These are phyloP conservation scores for Nicotiana otophora DNA, from an alignment of 257 asterid genomes.

Conservation along the genomic window DNA sequence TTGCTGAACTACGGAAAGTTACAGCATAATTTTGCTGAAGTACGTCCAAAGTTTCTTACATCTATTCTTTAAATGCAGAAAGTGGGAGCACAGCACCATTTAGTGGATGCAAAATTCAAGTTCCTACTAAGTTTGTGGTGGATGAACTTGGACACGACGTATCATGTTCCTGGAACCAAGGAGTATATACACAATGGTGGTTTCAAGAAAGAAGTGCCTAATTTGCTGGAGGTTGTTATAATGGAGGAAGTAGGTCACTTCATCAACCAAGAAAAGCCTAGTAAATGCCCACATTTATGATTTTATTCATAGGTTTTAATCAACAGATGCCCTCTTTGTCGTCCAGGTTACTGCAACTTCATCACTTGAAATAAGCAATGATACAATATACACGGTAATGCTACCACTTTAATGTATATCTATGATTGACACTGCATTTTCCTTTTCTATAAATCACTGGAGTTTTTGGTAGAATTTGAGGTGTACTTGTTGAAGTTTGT, in stretches of 20 bases:
- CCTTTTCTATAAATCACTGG: neutral
- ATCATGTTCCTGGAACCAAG: slow-evolving; percentile 63
- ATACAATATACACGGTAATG: neutral
- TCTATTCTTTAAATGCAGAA: slow-evolving; percentile 35
- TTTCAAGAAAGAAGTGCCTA: slow-evolving; percentile 56
- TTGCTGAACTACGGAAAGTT: no score
- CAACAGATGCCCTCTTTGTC: neutral
- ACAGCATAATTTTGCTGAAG: neutral
- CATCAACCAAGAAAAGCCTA: slow-evolving; percentile 65
- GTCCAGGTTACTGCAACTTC: neutral
- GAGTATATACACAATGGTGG: slow-evolving; percentile 66
- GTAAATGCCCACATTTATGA: slow-evolving; percentile 55
- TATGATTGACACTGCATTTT: neutral
- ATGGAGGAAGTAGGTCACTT: slow-evolving; percentile 95
- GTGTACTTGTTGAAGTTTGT: neutral
- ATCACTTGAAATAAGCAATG: neutral
- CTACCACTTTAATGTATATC: neutral
- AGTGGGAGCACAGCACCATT: slow-evolving; percentile 78
- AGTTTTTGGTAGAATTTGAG: neutral
- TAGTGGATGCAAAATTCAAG: slow-evolving; percentile 62
- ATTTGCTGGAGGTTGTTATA: slow-evolving; percentile 59
- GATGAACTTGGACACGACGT: slow-evolving; percentile 80
- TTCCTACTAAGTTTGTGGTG: slow-evolving; percentile 75
- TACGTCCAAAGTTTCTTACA: neutral
- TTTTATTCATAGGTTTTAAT: slow-evolving; percentile 56